Evolutionary conservation across 805 yeast species (phyloP).

Genomic region (Candida corydali): DNA sequence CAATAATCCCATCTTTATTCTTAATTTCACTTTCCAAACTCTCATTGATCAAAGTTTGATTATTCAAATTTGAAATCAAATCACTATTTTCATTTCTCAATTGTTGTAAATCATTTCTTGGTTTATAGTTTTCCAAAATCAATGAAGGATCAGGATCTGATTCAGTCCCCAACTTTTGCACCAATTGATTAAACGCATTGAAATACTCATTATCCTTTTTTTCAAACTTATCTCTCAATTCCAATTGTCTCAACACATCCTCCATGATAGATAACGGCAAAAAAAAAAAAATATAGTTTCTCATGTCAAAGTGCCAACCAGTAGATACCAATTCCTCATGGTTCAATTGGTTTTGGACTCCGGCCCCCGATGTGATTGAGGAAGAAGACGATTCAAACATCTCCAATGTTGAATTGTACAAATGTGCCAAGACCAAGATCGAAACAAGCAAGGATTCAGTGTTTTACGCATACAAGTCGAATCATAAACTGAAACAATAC

Average conservation of each 20-base stretch:
- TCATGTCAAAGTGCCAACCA: constrained; percentile 1
- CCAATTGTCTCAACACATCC: constrained; percentile 21
- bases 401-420: constrained; percentile 23
- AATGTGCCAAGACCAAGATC: constrained; percentile 27
- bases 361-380: constrained; percentile 9
- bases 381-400: constrained; percentile 16
- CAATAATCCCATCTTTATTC: constrained; percentile 10
- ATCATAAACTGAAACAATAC: constrained; percentile 13
- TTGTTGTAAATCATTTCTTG: constrained; percentile 6
- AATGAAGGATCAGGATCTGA: constrained; percentile 2
- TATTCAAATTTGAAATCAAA: constrained; percentile 21
- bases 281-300: neutral
- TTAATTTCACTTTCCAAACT: constrained; percentile 14
- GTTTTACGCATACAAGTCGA: constrained; percentile 29
- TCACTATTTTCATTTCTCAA: constrained; percentile 18
- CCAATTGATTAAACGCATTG: constrained; percentile 30
- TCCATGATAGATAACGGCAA: constrained; percentile 1
- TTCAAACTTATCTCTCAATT: constrained; percentile 29
- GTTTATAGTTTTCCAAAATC: neutral
- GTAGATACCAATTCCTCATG: constrained; percentile 11
- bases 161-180: constrained; percentile 10
- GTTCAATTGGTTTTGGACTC: constrained; percentile 24
- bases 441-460: constrained; percentile 30
- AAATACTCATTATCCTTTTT: constrained; percentile 27
- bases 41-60: constrained; percentile 23